These are phyloP conservation scores for Penicillium sp. DNA, from an alignment of 2,329 filamentous ascomycete species.

Conservation along the genomic window DNA sequence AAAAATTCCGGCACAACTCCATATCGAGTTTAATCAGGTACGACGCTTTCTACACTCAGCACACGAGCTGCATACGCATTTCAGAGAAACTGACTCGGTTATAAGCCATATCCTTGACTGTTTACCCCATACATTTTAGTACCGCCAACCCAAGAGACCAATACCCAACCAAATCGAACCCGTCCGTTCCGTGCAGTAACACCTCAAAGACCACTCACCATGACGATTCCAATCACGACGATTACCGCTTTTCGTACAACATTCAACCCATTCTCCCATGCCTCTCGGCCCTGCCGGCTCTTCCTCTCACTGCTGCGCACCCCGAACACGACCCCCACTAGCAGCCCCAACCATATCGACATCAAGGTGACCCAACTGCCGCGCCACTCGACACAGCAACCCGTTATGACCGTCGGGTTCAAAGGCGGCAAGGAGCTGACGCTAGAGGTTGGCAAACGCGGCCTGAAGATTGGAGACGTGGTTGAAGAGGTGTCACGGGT, in stretches of 20 bases:
- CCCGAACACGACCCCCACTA: constrained; percentile 71
- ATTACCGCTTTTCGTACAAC: constrained; percentile 73
- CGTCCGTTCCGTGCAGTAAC: too few species aligned
- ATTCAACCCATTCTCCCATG: constrained; percentile 87
- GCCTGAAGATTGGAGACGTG: constrained; percentile 78
- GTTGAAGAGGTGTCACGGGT: constrained; percentile 87
- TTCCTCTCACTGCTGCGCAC: constrained; percentile 86
- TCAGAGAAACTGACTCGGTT: too few species aligned
- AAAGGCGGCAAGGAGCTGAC: constrained; percentile 93
- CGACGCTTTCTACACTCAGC: not conserved
- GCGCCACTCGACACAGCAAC: constrained; percentile 64
- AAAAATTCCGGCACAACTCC: constrained; percentile 13
- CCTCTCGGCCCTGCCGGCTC: constrained; percentile 77
- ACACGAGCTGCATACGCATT: too few species aligned
- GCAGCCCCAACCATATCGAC: constrained; percentile 70
- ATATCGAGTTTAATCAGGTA: constrained; percentile 8
- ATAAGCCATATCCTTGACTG: too few species aligned
- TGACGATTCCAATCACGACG: constrained; percentile 41
- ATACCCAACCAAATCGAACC: too few species aligned
- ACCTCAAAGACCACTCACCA: constrained; percentile 20
- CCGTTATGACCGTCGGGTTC: constrained; percentile 75
- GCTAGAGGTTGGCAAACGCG: constrained; percentile 73
- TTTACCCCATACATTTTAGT: too few species aligned
- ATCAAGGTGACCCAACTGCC: constrained; percentile 76
- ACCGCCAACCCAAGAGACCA: too few species aligned